A percentile compares a stretch with the other conserved stretches of the same genome.
Evolutionary conservation across 2,329 filamentous ascomycete genomes (phyloP).

Genomic region (Phaeoacremonium minimum): DNA sequence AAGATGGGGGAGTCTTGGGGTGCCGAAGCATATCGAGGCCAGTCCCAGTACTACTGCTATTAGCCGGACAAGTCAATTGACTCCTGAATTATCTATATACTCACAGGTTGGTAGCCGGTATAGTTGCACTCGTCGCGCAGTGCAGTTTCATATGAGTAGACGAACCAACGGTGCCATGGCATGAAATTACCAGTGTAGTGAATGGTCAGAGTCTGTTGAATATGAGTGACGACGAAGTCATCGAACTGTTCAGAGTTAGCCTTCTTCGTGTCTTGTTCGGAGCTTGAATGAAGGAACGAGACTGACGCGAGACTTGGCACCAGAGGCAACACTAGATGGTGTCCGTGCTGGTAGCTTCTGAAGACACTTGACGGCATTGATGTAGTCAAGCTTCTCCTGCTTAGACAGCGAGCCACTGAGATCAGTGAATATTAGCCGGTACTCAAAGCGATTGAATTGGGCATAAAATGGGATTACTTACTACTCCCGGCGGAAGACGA

Average conservation of each 20-base stretch:
- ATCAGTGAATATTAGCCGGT: background rate
- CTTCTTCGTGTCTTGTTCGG: too few relatives aligned
- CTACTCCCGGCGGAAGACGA: conserved; percentile 22
- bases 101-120: conserved; percentile 19
- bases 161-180: conserved; percentile 23
- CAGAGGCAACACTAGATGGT: conserved; percentile 21
- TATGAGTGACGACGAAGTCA: conserved; percentile 44
- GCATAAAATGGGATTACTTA: conserved; percentile 13
- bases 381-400: conserved; percentile 27
- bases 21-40: conserved; percentile 34
- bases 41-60: conserved; percentile 43
- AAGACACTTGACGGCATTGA: conserved; percentile 31
- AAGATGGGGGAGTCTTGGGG: conserved; percentile 42
- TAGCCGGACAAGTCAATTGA: background rate
- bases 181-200: conserved; percentile 21
- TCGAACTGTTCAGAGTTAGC: too few relatives aligned
- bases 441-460: background rate
- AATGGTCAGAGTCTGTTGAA: conserved; percentile 39
- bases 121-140: conserved; percentile 26
- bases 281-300: too few relatives aligned
- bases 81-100: conserved; percentile 19
- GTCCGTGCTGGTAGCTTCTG: conserved; percentile 21
- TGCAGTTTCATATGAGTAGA: conserved; percentile 21
- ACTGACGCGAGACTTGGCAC: conserved; percentile 22
- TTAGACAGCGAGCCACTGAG: conserved; percentile 23